Conservation (phyloP, 2,329 filamentous ascomycete genomes). For the Colletotrichum sansevieriae region DNA sequence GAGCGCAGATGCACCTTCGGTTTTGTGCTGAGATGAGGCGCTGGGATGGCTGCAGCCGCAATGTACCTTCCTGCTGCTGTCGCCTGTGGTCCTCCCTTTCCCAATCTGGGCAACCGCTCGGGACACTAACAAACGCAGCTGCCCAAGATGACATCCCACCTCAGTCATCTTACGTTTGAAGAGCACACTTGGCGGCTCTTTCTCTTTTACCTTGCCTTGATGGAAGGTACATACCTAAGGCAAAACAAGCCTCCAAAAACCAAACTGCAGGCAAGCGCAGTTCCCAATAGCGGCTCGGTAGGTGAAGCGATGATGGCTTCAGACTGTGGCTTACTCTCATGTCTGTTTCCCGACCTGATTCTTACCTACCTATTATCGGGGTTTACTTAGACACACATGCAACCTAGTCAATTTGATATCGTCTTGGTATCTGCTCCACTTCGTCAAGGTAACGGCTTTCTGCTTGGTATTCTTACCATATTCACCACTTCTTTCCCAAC, state of each 20-base stretch:
- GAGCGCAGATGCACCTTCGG: slow-evolving; percentile 1
- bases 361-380: too few species aligned
- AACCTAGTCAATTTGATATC: too few species aligned
- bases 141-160: not conserved
- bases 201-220: not conserved
- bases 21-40: not conserved
- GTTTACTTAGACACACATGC: too few species aligned
- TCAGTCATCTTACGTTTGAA: too few species aligned
- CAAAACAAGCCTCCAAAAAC: not conserved
- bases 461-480: too few species aligned
- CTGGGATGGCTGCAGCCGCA: not conserved
- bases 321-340: slow-evolving; percentile 6
- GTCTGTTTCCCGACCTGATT: not conserved
- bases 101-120: not conserved
- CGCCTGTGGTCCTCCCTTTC: not conserved
- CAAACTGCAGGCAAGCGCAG: too few species aligned
- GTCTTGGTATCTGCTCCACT: not conserved
- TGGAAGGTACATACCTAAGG: not conserved
- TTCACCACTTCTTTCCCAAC: too few species aligned
- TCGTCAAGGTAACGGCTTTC: too few species aligned
- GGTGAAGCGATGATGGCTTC: slow-evolving; percentile 12
- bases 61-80: slow-evolving; percentile 3
- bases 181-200: slow-evolving; percentile 32
- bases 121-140: slow-evolving; percentile 3
- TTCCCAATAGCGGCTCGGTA: not conserved